Base-by-base conservation (phyloP, 768 basidiomycete genomes). In the Hygrophorus pudorinus region DNA sequence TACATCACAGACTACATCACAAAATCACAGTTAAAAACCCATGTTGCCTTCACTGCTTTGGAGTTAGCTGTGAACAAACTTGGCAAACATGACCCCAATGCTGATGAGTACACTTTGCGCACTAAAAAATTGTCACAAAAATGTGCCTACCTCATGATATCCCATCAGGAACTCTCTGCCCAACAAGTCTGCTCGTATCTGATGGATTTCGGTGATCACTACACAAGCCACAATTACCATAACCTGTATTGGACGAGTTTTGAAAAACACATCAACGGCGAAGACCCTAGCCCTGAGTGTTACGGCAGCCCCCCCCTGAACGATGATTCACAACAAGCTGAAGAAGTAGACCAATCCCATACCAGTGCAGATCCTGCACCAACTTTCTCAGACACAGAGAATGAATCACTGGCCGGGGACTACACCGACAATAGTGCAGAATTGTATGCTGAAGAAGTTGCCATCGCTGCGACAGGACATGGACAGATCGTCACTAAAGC, bases 1-100 rank as follows among this genome's bases (percentile, higher is more conserved):
- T 75, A 73, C 40, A 67, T 73, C 14, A 73, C 71, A 0, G 61
- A 74, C 43, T 73, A 75, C 40, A 71, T 74, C 13, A 65, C 70
- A 0, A 75, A 75, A 43, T 44, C 62, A 0, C 60, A 65, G 33
- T 45, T 73, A 8, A 68, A 68, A 31, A 48, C 62, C 0, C 66
- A 73, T 51, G 62, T 69, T 1, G 64, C 66, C 0, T 69, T 56
- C 52, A 60, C 66, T 1, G 63, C 66, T 1, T 42, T 72, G 3
- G 60, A 67, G 33, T 17, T 57, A 0, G 61, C 69, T 4, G 49
- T 68, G 0, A 48, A 49, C n/a, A 65, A 60, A 29, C 42, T 66
- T 1, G 58, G 53, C 1, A 50, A 51, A 12, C 49, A 41, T 43
- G 41, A 57, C 32, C n/a, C n/a, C n/a, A n/a, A n/a, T n/a, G n/a